Conservation (phyloP, 1,284 basidiomycete species). For the Kalmanozyma brasiliensis region DNA sequence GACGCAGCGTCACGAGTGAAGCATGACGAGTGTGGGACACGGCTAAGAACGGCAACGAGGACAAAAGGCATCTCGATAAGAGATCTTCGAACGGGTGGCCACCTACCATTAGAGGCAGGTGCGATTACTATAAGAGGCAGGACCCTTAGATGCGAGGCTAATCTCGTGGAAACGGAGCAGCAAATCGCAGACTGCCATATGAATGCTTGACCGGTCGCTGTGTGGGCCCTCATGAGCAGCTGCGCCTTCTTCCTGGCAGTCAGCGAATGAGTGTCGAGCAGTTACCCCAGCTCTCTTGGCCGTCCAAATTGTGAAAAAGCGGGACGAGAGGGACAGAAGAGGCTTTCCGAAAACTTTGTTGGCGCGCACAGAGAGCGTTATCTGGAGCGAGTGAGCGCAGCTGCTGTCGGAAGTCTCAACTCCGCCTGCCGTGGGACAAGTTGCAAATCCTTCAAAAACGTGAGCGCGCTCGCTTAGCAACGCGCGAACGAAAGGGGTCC, state of each 20-base stretch:
- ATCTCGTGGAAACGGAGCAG: not conserved
- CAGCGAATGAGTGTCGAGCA: constrained; percentile 5
- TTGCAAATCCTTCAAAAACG: no score
- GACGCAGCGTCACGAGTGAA: not conserved
- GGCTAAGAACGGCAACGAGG: constrained; percentile 3
- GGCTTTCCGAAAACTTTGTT: no score
- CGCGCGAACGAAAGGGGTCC: no score
- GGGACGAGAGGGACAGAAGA: no score
- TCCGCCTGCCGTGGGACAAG: no score
- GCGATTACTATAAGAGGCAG: constrained; percentile 48
- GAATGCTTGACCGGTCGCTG: constrained; percentile 10
- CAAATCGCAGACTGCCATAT: no score
- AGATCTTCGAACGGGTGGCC: constrained; percentile 2
- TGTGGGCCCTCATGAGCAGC: not conserved
- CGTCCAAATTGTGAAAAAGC: no score
- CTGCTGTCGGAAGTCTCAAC: no score
- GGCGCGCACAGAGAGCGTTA: no score
- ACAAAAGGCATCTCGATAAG: constrained; percentile 3
- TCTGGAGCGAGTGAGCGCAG: no score
- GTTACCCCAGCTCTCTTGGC: constrained; percentile 2
- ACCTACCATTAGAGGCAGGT: constrained; percentile 45
- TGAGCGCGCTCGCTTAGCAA: no score
- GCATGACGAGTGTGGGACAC: not conserved
- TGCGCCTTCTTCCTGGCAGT: no score
- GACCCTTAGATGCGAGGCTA: not conserved